Evolutionary conservation across 495 filamentous ascomycete species (phyloP).

Genomic region (Penicillium chermesinum): DNA sequence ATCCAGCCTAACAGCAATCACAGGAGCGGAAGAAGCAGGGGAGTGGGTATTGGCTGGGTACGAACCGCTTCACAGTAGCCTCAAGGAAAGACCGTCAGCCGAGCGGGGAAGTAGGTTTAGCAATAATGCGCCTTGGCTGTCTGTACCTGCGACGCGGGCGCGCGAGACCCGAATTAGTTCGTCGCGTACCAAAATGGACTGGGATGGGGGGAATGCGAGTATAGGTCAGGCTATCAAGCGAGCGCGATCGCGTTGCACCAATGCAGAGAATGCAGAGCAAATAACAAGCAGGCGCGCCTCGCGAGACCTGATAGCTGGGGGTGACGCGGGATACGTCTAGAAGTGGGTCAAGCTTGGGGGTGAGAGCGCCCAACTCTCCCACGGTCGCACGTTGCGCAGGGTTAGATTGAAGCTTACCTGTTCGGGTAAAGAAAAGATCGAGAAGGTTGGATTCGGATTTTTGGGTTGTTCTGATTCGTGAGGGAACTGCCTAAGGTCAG

Average conservation of each 20-base stretch:
- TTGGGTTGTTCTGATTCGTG: constrained; percentile 29
- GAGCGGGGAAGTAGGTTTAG: constrained; percentile 29
- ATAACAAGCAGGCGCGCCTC: constrained; percentile 29
- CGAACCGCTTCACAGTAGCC: constrained; percentile 43
- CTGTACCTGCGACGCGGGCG: constrained; percentile 35
- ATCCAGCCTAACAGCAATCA: constrained; percentile 20
- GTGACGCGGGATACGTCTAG: constrained; percentile 34
- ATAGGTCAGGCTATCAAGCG: constrained; percentile 7
- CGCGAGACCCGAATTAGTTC: constrained; percentile 25
- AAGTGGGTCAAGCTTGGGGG: constrained; percentile 33
- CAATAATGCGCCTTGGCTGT: constrained; percentile 30
- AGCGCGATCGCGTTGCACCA: constrained; percentile 18
- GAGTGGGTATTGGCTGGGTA: constrained; percentile 35
- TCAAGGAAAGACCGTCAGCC: constrained; percentile 29
- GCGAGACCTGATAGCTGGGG: constrained; percentile 12
- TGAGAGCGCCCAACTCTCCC: constrained; percentile 20
- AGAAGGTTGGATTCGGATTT: neutral
- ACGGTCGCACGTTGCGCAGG: constrained; percentile 33
- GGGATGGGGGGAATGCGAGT: constrained; percentile 11
- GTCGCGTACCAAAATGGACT: constrained; percentile 11
- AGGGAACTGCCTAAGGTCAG: constrained; percentile 20
- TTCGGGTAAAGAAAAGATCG: constrained; percentile 20
- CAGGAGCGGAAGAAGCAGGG: constrained; percentile 15
- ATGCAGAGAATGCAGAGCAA: constrained; percentile 16
- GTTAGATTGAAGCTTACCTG: constrained; percentile 18